Evolutionary conservation across 1,284 basidiomycete genomes (phyloP).

Genomic region (Wolfiporia cocos): DNA sequence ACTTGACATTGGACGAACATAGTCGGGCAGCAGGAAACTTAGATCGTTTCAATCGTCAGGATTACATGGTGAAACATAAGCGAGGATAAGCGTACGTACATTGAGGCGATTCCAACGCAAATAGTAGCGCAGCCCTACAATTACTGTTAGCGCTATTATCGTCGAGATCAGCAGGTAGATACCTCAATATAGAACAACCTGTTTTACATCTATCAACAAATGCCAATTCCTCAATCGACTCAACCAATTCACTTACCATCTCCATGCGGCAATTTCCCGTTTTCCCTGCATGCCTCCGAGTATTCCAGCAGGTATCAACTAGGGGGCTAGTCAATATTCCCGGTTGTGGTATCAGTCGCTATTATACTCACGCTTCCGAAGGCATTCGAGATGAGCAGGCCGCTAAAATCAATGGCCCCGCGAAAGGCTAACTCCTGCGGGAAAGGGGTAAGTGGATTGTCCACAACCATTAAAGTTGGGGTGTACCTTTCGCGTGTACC

Average conservation of each 20-base stretch:
- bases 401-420: conserved; percentile 63
- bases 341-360: background rate
- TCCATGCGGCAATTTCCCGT: conserved; percentile 67
- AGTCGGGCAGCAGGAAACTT: conserved; percentile 41
- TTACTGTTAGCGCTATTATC: background rate
- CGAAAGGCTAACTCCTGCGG: conserved; percentile 64
- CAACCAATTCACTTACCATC: conserved; percentile 38
- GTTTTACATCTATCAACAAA: background rate
- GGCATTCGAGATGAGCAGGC: conserved; percentile 67
- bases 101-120: conserved; percentile 44
- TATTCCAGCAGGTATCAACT: conserved; percentile 61
- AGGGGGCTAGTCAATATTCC: background rate
- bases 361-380: conserved; percentile 65
- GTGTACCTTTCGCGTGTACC: conserved; percentile 59
- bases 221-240: background rate
- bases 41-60: background rate
- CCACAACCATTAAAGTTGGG: background rate
- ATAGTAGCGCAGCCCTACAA: conserved; percentile 51
- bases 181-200: too few relatives aligned
- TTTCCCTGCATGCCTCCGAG: conserved; percentile 63
- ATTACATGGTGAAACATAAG: background rate
- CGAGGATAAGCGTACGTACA: conserved; percentile 36
- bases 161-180: conserved; percentile 27
- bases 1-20: conserved; percentile 28
- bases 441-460: background rate